phyloP scores from a whole-genome alignment of 75 land plant species.

The Pinus tabuliformis region DNA sequence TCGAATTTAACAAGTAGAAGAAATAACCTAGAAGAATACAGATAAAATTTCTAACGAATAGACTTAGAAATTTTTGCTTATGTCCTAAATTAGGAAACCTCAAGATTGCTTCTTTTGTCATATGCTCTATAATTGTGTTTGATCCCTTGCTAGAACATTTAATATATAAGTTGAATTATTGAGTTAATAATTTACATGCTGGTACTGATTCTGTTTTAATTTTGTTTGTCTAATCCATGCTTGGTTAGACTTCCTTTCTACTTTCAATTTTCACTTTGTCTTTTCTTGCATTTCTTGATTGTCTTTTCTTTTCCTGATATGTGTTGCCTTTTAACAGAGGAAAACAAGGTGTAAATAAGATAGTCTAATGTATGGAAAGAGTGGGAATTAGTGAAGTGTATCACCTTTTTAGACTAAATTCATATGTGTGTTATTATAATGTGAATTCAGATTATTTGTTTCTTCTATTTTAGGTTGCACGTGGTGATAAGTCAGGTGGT shows the following conservation, averaged over 20 bases:
- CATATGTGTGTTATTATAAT: background rate
- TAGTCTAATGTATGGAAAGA: background rate
- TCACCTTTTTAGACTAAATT: background rate
- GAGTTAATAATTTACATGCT: background rate
- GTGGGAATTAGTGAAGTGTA: background rate
- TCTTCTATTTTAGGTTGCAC: conserved; percentile 33
- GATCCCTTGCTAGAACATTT: background rate
- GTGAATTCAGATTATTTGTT: background rate
- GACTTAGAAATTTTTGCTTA: too few relatives aligned
- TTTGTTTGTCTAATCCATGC: background rate
- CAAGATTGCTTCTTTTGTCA: background rate
- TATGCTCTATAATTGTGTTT: background rate
- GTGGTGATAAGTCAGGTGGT: conserved; percentile 82
- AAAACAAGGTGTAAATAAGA: background rate
- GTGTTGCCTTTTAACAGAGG: background rate
- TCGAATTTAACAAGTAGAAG: too few relatives aligned
- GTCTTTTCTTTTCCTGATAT: background rate
- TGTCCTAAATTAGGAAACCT: too few relatives aligned
- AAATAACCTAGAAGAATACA: too few relatives aligned
- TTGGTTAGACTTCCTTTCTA: background rate
- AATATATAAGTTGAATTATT: background rate
- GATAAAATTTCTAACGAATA: too few relatives aligned
- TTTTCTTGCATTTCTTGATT: background rate
- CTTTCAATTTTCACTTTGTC: background rate
- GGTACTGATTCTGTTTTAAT: background rate